Base-by-base conservation (phyloP, 495 filamentous ascomycete genomes). In the Astrothelium subdiscretum region DNA sequence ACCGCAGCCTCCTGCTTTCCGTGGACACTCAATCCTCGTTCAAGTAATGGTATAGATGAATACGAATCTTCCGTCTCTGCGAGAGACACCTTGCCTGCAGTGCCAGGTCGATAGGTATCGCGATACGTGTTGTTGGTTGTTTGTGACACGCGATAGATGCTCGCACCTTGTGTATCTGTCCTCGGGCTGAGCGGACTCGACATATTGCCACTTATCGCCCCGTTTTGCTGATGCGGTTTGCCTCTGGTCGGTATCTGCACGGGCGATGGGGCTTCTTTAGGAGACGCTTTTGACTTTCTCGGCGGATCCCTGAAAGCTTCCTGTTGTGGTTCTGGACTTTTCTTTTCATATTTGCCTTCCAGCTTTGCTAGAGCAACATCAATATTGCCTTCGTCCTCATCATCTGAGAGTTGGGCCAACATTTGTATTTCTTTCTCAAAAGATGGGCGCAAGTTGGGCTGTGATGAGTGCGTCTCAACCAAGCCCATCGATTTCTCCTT, bases 291-390 rank as follows among this genome's bases (percentile, higher is more conserved):
- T 27, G 48, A 10, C 29, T 20, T 12, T 54, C 22, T 20, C 22
- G n/a, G 3, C 4, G 42, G 8, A 12, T 29, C 11, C 15, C 8
- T 26, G 5, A 27, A 26, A 26, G 15, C 8, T 8, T 3, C 22
- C 24, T 54, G 22, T 29, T 54, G n/a, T 29, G 48, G 48, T 5
- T 27, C 24, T 29, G 48, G 48, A 54, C 48, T 54, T 20, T 29
- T 54, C 24, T 78, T 86, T 65, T 85, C 79, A 73, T 84, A 95
- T 67, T 87, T 91, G 5, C 94, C 94, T 77, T 99, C 95, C 3
- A 99, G 80, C 67, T 97, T 97, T 64, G 92, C 74, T 64, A 99
- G 70, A 5, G 94, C 91, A 15, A 92, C 90, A 70, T 97, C 94
- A 57, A 97, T 82, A 22, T 92, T 92, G n/a, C 92, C 92, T 72